Base-by-base conservation (phyloP, 2,329 filamentous ascomycete genomes). In the Ceratocystis destructans region DNA sequence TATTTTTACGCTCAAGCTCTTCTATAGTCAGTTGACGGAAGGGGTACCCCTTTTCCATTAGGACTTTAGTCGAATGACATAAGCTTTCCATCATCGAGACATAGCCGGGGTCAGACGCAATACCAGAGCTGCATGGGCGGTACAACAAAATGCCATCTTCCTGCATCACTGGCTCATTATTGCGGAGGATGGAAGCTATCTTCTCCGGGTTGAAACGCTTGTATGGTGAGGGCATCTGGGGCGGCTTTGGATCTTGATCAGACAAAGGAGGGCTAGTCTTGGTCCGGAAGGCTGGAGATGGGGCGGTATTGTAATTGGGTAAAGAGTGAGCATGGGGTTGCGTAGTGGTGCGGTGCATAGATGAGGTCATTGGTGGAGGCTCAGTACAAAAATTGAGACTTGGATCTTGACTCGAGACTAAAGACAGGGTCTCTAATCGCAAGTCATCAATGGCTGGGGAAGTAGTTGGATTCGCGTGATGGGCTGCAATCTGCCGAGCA, bases 1-100 rank as follows among this genome's bases (percentile, higher is more conserved):
- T 41, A 12, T 69, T 71, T 70, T 75, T 75, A n/a, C 70, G 71
- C 5, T 73, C 69, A 2, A 75, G 63, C 12, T 75, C 73, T 0
- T 66, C 61, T 20, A 45, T 22, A 2, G 71, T 69, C 5, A 74
- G 69, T 61, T 72, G 71, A 1, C 61, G 46, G 8, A 74, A 44
- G 20, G 73, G 65, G 55, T 74, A 75, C 44, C 73, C 73, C 48
- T 61, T 64, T 1, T 67, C 44, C 15, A 50, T 22, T 2, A 63
- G 61, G 48, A 48, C 41, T 8, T 22, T 15, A 6, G 44, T 10
- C 12, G 61, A 63, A n/a, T 63, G 61, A 1, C 61, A 63, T n/a
- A 63, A 45, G 44, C 61, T 50, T 46, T 46, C 46, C 55, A 59
- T 59, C 55, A 59, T 59, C 3, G 55, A 37, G 55, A 59, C 33